Percentiles rank a stretch among this genome's conserved stretches.
phyloP scores from a whole-genome alignment of 257 asterid genomes.

The Scutellaria baicalensis region DNA sequence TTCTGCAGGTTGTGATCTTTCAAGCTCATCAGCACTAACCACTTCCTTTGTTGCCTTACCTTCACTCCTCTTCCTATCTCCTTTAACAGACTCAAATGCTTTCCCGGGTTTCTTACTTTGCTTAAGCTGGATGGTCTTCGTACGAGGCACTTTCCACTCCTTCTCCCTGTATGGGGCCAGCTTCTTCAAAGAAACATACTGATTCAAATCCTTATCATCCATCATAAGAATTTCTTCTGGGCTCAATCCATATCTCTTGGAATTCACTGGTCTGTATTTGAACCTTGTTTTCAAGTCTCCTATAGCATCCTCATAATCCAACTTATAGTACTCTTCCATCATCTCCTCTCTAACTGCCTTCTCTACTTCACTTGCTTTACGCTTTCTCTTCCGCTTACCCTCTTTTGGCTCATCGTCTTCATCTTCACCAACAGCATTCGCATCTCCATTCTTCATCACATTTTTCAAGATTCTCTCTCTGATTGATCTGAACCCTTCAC shows the following conservation, averaged over 20 bases:
- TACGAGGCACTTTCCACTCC: constrained; percentile 74
- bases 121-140: constrained; percentile 35
- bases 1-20: constrained; percentile 18
- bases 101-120: constrained; percentile 14
- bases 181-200: constrained; percentile 67
- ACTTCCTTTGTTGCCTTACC: constrained; percentile 19
- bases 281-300: constrained; percentile 85
- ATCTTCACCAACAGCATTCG: constrained; percentile 16
- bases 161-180: constrained; percentile 70
- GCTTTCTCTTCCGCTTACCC: constrained; percentile 55
- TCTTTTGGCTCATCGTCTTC: constrained; percentile 29
- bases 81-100: constrained; percentile 2
- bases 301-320: constrained; percentile 77
- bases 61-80: constrained; percentile 19
- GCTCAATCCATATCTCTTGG: constrained; percentile 50
- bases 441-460: constrained; percentile 15
- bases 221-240: constrained; percentile 40
- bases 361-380: constrained; percentile 46
- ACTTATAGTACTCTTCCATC: constrained; percentile 79
- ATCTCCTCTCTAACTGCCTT: constrained; percentile 46
- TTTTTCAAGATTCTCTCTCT: constrained; percentile 44
- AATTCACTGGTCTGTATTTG: constrained; percentile 54
- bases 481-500: constrained; percentile 41
- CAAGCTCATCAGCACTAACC: constrained; percentile 16
- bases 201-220: constrained; percentile 77